These are phyloP conservation scores for Hysterangium stoloniferum DNA, from an alignment of 768 basidiomycete species.

Conservation along the genomic window DNA sequence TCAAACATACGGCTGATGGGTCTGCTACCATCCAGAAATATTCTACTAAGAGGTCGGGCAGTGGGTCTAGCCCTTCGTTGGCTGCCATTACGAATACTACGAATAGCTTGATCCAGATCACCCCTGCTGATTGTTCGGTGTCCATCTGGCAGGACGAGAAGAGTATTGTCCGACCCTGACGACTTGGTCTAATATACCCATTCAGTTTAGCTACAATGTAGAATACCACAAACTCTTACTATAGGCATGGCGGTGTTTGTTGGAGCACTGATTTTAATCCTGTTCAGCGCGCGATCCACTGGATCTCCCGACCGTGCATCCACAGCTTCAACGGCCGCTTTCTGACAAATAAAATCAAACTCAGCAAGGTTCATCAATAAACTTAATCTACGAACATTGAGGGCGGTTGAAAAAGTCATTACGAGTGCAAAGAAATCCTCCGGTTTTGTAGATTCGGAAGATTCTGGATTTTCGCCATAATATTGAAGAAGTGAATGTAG, in stretches of 20 bases:
- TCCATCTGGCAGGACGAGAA: constrained; percentile 35
- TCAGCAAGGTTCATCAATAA: background rate
- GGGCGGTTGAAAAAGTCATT: constrained; percentile 62
- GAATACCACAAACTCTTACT: no score
- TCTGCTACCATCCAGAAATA: constrained; percentile 62
- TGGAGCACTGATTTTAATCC: no score
- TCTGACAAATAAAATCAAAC: constrained; percentile 33
- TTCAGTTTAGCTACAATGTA: no score
- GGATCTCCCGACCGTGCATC: constrained; percentile 31
- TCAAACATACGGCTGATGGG: constrained; percentile 23
- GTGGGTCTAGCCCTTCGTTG: constrained; percentile 42
- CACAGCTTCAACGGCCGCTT: constrained; percentile 63
- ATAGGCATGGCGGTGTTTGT: no score
- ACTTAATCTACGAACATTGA: constrained; percentile 42
- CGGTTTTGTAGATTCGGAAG: constrained; percentile 57
- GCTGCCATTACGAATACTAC: constrained; percentile 61
- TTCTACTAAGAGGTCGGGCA: constrained; percentile 60
- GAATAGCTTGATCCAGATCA: constrained; percentile 77
- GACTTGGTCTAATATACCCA: no score
- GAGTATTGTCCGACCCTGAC: no score
- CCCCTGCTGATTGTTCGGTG: constrained; percentile 61
- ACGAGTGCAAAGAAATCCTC: constrained; percentile 80
- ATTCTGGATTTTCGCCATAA: constrained; percentile 69
- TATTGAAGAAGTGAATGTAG: constrained; percentile 54
- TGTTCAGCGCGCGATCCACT: no score